These are phyloP conservation scores for Magnaporthiopsis rhizophila DNA, from an alignment of 2,329 filamentous ascomycete species.

Conservation along the genomic window DNA sequence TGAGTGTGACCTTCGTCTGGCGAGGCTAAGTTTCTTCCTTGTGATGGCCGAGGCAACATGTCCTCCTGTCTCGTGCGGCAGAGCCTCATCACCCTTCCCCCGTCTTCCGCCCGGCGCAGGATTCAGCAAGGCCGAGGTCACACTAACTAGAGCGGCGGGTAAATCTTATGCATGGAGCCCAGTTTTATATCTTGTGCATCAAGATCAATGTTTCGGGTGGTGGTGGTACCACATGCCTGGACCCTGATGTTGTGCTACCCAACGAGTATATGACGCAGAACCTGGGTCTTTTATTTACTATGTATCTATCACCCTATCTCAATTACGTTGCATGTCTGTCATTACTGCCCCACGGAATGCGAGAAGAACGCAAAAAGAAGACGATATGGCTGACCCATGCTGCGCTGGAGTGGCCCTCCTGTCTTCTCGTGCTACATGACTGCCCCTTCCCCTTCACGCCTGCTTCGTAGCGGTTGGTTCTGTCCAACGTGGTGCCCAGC, in stretches of 20 bases:
- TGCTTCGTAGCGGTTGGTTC: background rate
- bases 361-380: too few species aligned
- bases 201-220: constrained; percentile 18
- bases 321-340: constrained; percentile 15
- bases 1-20: too few species aligned
- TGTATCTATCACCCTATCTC: constrained; percentile 18
- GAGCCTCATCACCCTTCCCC: too few species aligned
- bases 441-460: background rate
- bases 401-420: background rate
- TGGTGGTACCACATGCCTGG: constrained; percentile 15
- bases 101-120: too few species aligned
- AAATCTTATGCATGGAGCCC: constrained; percentile 22
- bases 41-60: too few species aligned
- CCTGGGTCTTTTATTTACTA: constrained; percentile 16
- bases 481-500: too few species aligned
- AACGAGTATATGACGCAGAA: constrained; percentile 17
- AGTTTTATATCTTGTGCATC: constrained; percentile 21
- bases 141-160: constrained; percentile 22
- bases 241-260: constrained; percentile 14
- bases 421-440: constrained; percentile 4
- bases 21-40: too few species aligned
- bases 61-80: too few species aligned
- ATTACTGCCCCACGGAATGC: too few species aligned
- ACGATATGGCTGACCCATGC: background rate
- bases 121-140: constrained; percentile 12